Conservation (phyloP, 169 alveolate species). For the Eimeria acervulina region DNA sequence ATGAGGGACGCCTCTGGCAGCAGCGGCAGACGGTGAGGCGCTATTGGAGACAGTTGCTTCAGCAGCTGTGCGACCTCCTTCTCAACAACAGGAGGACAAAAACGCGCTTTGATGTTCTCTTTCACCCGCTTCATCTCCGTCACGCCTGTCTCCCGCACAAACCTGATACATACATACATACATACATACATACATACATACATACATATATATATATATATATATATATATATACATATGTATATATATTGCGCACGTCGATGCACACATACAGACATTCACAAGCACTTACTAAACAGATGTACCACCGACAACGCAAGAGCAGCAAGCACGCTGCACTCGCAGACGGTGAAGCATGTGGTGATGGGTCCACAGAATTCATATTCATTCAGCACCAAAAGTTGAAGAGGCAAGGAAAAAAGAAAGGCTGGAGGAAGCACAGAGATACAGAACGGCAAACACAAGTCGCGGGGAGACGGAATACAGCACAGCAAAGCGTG, state of each 20-base stretch:
- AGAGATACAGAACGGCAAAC: background rate
- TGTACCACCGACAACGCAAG: background rate
- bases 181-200: background rate
- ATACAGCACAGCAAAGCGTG: too few relatives aligned
- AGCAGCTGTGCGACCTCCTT: conserved; percentile 89
- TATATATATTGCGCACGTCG: too few relatives aligned
- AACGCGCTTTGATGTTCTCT: conserved; percentile 87
- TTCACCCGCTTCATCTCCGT: conserved; percentile 88
- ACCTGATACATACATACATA: conserved; percentile 80
- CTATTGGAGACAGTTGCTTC: conserved; percentile 85
- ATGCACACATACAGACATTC: too few relatives aligned
- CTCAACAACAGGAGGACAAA: conserved; percentile 89
- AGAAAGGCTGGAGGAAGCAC: background rate
- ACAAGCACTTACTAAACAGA: background rate
- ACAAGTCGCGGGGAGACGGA: too few relatives aligned
- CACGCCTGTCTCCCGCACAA: conserved; percentile 73
- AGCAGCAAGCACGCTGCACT: background rate
- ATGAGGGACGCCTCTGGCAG: conserved; percentile 89
- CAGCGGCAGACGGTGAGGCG: conserved; percentile 81
- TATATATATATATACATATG: too few relatives aligned
- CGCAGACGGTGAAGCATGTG: background rate
- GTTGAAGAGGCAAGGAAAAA: background rate
- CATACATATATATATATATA: background rate
- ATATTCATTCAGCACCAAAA: too few relatives aligned
- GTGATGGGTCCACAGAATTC: too few relatives aligned